Evolutionary conservation across 495 filamentous ascomycete genomes (phyloP), one percentile per base, ranked within the genome.

Genomic region (Endocarpon pusillum): DNA sequence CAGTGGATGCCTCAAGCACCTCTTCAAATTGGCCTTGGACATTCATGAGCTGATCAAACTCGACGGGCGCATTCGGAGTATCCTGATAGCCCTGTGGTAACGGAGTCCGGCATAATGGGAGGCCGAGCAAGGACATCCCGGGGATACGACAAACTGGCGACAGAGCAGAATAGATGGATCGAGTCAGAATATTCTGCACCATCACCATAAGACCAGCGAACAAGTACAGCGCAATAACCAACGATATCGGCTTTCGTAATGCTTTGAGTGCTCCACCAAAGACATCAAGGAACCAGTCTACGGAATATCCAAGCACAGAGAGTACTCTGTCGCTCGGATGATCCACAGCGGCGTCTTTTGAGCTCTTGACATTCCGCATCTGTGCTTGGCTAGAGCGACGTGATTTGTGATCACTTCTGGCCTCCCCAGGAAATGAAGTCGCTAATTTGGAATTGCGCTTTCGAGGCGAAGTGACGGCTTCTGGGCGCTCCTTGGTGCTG

Each of bases 41-140:
- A 6, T 59, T 58, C 53, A 82, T 73, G 16, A 84, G 55, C 36
- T 69, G 58, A 25, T 77, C 71, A 37, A 82, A 84, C 35, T 77
- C 67, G 12, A 74, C 58, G 3, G 49, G 46, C 11, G 45, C 44
- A 32, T 42, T 32, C 25, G 44, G 42, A 4, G 34, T 40, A 25
- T 35, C 27, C 33, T 40, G 35, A 14, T 34, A 35, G 5, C 40
- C 47, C 33, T 39, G 25, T n/a, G 37, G 33, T 10, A 42, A 24
- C 15, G 37, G 22, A 4, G 51, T 53, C 3, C 60, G 45, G 40
- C 77, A 83, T 41, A 80, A 71, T 11, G 74, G 67, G 4, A 79
- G 48, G 36, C 63, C 50, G 6, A 81, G 41, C 11, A 65, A 47
- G 1, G 67, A 69, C 10, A 52, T 58, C 5, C 73, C 73, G 0